These are phyloP conservation scores for Kodamaea lidongshanica DNA, from an alignment of 805 yeast genomes.

Conservation along the genomic window DNA sequence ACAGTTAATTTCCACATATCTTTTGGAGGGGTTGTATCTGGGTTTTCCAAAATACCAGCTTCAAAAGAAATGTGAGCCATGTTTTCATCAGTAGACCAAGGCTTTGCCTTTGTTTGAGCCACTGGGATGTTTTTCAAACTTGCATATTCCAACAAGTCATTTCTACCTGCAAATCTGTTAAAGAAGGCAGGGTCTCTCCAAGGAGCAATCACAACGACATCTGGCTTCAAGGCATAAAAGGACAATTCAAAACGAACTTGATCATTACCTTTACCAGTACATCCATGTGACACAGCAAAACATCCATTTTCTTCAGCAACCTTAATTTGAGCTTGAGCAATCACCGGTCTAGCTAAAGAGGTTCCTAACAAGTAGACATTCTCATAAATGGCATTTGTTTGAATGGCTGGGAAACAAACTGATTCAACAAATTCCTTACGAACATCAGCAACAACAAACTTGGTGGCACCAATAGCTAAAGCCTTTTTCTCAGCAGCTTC, in stretches of 20 bases:
- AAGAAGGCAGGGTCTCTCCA: slow-evolving; percentile 98
- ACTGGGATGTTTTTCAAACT: slow-evolving; percentile 89
- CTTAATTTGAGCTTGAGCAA: slow-evolving; percentile 95
- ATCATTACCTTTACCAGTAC: slow-evolving; percentile 99
- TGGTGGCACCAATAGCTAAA: slow-evolving; percentile 92
- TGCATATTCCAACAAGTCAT: slow-evolving; percentile 90
- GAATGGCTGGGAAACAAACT: slow-evolving; percentile 93
- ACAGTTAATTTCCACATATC: slow-evolving; percentile 99
- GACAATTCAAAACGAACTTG: slow-evolving; percentile 97
- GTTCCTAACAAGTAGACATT: slow-evolving; percentile 96
- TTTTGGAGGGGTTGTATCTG: slow-evolving; percentile 97
- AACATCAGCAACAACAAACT: slow-evolving; percentile 89
- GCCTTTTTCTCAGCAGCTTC: slow-evolving; percentile 97
- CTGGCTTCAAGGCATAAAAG: slow-evolving; percentile 97
- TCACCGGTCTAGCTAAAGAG: slow-evolving; percentile 97
- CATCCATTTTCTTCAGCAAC: slow-evolving; percentile 98
- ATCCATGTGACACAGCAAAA: slow-evolving; percentile 97
- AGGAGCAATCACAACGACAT: slow-evolving; percentile 94
- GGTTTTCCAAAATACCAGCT: slow-evolving; percentile 99
- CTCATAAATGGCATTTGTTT: slow-evolving; percentile 95
- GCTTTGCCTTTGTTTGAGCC: slow-evolving; percentile 95
- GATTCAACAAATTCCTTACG: slow-evolving; percentile 92
- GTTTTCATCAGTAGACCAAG: slow-evolving; percentile 99
- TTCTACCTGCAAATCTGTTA: slow-evolving; percentile 96
- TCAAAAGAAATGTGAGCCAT: slow-evolving; percentile 98